Evolutionary conservation across 768 basidiomycete genomes (phyloP), one percentile per base, ranked within the genome.

Genomic region (Russula virescens): DNA sequence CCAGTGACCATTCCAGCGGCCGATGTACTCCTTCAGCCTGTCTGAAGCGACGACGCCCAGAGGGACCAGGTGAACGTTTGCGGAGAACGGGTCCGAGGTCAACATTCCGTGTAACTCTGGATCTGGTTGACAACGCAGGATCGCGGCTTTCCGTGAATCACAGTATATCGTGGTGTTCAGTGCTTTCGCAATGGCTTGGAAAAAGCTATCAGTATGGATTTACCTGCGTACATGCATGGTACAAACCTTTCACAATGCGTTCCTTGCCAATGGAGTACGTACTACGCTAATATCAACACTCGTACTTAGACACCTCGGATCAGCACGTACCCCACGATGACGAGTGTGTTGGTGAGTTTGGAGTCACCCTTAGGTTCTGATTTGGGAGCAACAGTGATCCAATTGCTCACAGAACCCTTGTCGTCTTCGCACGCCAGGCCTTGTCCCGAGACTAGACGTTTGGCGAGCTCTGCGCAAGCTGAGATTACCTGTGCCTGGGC

Each of bases 181-280:
- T 0, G 91, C 88, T 62, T 84, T 80, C 0, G 97, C 97, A 26
- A 98, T 85, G 1, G 91, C 96, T 94, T 5, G 66, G 2, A 50
- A 19, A 48, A 46, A 28, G 3, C 4, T 3, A 28, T 47, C 55
- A 68, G 42, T 10, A 31, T 31, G 19, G 23, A 14, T 16, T 35
- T 26, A 25, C 21, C n/a, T 40, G 23, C 4, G 34, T 45, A 18
- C n/a, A 54, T 0, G 0, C 38, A 19, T 42, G 46, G n/a, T 19
- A 8, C 51, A 25, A 23, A 91, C 93, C 94, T 82, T 98, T 97
- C 45, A 97, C 94, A 45, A 98, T 89, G 25, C 97, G 86, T 73
- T 99, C 97, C 73, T 99, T 99, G 45, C 97, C 97, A 53, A 98
- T 93, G 0, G 92, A 92, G 74, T 99, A 99, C 0, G 97, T 98